Evolutionary conservation across 805 yeast genomes (phyloP), one percentile per base, ranked within the genome.

Genomic region (Wickerhamiella musiphila): DNA sequence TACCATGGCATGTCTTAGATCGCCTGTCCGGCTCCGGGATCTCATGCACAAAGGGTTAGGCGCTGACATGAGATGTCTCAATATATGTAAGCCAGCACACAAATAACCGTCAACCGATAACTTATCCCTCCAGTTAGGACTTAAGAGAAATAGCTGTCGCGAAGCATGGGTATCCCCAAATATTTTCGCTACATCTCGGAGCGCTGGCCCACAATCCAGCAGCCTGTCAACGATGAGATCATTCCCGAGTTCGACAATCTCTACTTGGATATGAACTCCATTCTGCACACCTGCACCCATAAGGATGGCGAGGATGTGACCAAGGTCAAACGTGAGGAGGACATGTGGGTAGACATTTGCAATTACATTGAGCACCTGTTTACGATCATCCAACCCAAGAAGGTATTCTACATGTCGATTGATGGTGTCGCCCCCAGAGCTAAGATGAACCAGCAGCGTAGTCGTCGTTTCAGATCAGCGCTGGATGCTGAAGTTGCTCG

Each of bases 381-480:
- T 48, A 74, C 74, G 39, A 70, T 82, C 17, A 83, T 90, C 42
- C 72, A 73, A 52, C 99, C 99, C 6, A 65, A 78, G 46, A 68
- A 81, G 50, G 70, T 76, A 10, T 79, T 86, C 45, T 84, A 77
- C 52, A 83, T 86, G 94, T 96, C 98, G 3, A 79, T 86, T 46
- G 98, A 86, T 58, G 98, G 98, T 52, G 96, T 86, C 32, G 98
- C 98, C 0, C 98, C 98, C 26, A 65, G 98, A 52, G 98, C 98
- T 8, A 86, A 86, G 51, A 84, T 86, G 94, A 86, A 86, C 52
- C 96, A 86, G 56, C 98, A 86, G 56, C 70, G 98, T 57, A 73
- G 94, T 1, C 73, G 98, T 63, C 72, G 98, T 58, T 86, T 86
- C 55, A 66, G 94, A 55, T 73, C 94, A 19, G 96, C 94, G 1